These are phyloP conservation scores for Planoprotostelium fungivorum DNA, from an alignment of 78 protist species.

Conservation along the genomic window DNA sequence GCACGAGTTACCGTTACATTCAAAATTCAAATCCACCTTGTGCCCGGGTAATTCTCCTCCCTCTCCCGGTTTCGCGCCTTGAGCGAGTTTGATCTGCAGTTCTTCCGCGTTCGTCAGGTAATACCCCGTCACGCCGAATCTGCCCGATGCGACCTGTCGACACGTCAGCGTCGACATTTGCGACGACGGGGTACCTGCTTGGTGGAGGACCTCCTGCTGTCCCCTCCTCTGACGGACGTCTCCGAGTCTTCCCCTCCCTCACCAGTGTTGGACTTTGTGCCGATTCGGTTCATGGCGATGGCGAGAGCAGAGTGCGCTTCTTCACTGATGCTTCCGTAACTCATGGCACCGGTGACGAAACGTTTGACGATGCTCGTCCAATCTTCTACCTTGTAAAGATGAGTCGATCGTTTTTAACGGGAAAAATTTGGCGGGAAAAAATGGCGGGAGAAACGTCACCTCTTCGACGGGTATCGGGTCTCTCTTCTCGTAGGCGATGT, in stretches of 20 bases:
- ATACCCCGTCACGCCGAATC: slow-evolving; percentile 84
- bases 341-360: slow-evolving; percentile 87
- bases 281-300: slow-evolving; percentile 77
- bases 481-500: background rate
- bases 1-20: slow-evolving; percentile 11
- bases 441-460: background rate
- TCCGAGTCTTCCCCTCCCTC: slow-evolving; percentile 87
- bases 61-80: slow-evolving; percentile 93
- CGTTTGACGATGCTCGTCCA: slow-evolving; percentile 65
- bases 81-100: slow-evolving; percentile 91
- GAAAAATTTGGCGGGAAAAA: background rate
- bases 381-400: slow-evolving; percentile 65
- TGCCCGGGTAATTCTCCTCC: slow-evolving; percentile 85
- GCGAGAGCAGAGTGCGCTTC: slow-evolving; percentile 80
- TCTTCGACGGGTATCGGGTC: slow-evolving; percentile 26
- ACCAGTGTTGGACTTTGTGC: slow-evolving; percentile 82
- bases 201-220: slow-evolving; percentile 53
- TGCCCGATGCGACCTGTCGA: slow-evolving; percentile 89
- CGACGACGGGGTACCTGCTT: slow-evolving; percentile 56
- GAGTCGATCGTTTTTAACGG: background rate
- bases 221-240: slow-evolving; percentile 43
- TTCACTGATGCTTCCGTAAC: slow-evolving; percentile 70
- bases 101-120: slow-evolving; percentile 80
- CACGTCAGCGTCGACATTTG: too few relatives aligned
- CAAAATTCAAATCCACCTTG: slow-evolving; percentile 33